Evolutionary conservation across 768 basidiomycete genomes (phyloP), one percentile per base, ranked within the genome.

Genomic region (Krasilnikovozyma curviuscula): DNA sequence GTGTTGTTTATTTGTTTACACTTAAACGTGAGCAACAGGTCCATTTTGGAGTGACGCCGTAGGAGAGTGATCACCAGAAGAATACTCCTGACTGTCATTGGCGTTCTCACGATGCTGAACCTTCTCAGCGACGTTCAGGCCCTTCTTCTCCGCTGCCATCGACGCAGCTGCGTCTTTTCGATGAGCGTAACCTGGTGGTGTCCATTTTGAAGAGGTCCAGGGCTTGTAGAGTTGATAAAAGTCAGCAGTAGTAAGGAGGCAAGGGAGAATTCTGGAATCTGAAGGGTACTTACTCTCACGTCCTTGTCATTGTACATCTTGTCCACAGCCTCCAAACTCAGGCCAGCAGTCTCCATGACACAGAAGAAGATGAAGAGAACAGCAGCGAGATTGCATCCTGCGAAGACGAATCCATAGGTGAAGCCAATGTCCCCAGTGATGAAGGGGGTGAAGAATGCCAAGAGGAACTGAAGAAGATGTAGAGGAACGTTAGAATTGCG

Each of bases 391-490:
- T 65, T 64, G 66, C 50, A 60, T 67, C 74, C 71, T 12, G 77
- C 78, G 59, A 82, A 81, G 32, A 81, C 68, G 60, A 74, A 82
- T 4, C 80, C 79, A 61, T 77, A 81, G 30, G 67, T 62, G 64
- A 73, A 81, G 8, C 61, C 40, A 56, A 81, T 81, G 12, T 69
- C 66, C 18, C 51, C 59, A 3, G 66, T 67, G 58, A 81, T 81
- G 63, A 79, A 78, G 0, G 79, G 78, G n/a, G 79, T 81, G 67
- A 79, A 79, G 71, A 81, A 81, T 0, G 76, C 78, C 46, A 80
- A 65, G 31, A 79, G 65, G 68, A 79, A 78, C 51, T 23, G 19
- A 54, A 35, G 54, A 56, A 57, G 42, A 57, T 57, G 54, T 73
- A 79, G 3, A 72, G 61, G 70, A 28, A 48, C 39, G 42, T 39